Base-by-base conservation (phyloP, 2,329 filamentous ascomycete genomes). In the Conoideocrella luteorostrata region DNA sequence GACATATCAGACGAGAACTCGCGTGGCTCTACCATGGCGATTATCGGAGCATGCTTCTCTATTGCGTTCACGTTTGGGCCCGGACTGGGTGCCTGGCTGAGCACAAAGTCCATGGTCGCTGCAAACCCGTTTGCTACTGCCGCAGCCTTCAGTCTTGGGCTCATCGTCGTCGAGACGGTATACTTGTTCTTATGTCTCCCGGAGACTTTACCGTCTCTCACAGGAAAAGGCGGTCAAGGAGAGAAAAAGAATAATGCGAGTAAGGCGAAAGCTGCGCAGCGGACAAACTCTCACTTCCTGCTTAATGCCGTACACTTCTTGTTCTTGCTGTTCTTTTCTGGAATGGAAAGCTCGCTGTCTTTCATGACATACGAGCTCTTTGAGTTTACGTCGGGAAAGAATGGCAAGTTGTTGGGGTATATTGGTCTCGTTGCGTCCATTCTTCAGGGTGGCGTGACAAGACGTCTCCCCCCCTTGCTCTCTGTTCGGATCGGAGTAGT, bases 321-420 rank as follows among this genome's bases (percentile, higher is more conserved):
- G 37, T 98, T 98, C 65, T 81, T 98, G 47, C 80, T 98, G 11
- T 95, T 95, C 67, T 98, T 98, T 68, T 95, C 88, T 2, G 93
- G 93, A 48, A 91, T 98, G 85, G 93, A 98, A 62, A 97, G 95
- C 64, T 95, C 89, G 1, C 77, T 98, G 3, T 90, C 93, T 0
- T 98, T 98, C 63, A 90, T 98, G 80, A 97, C 91, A 0, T 95
- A 93, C 56, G 91, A 95, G 42, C 78, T 98, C 35, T 97, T 97
- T 63, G 77, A 78, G 7, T 94, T 93, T 60, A 79, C 75, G 10
- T 84, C 89, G 1, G 78, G 81, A 34, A 78, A 88, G 41, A 95
- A 94, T 52, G 93, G 93, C 13, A 80, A 82, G 10, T 74, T 98
- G 2, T 80, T 98, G 2, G 91, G 93, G 5, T 93, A 86, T 64